Percentiles rank a stretch among this genome's conserved stretches.
Evolutionary conservation across 495 filamentous ascomycete species (phyloP).

Genomic region (Xylaria cubensis): DNA sequence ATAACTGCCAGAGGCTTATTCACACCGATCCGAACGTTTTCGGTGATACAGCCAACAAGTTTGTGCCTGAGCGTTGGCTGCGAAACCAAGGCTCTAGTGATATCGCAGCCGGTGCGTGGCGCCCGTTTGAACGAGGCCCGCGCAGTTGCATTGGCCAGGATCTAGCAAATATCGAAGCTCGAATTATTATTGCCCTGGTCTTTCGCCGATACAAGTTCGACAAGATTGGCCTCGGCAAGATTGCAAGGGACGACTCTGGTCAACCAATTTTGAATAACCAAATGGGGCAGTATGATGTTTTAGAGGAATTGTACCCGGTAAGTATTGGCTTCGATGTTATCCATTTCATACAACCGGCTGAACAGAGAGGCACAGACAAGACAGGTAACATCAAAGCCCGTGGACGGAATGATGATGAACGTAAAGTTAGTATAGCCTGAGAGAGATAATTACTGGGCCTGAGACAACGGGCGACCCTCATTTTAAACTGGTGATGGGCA

Average conservation of each 20-base stretch:
- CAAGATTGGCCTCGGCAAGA: slow-evolving; percentile 53
- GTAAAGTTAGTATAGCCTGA: slow-evolving; percentile 24
- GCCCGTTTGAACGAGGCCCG: slow-evolving; percentile 47
- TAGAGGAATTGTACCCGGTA: slow-evolving; percentile 52
- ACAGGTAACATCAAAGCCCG: slow-evolving; percentile 43
- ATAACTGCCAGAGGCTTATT: slow-evolving; percentile 39
- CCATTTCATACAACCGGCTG: slow-evolving; percentile 21
- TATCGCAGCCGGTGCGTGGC: slow-evolving; percentile 49
- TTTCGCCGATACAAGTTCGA: slow-evolving; percentile 50
- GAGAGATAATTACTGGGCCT: neutral
- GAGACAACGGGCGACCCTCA: neutral
- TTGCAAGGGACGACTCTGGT: slow-evolving; percentile 43
- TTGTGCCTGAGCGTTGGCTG: slow-evolving; percentile 67
- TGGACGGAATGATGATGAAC: slow-evolving; percentile 44
- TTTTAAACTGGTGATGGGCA: neutral
- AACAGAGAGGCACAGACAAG: slow-evolving; percentile 28
- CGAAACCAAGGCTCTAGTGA: slow-evolving; percentile 32
- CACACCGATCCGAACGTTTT: slow-evolving; percentile 66
- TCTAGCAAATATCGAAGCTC: slow-evolving; percentile 52
- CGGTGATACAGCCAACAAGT: slow-evolving; percentile 61
- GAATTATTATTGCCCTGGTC: slow-evolving; percentile 45
- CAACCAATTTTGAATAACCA: slow-evolving; percentile 23
- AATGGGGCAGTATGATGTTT: slow-evolving; percentile 40
- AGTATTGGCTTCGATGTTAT: slow-evolving; percentile 26
- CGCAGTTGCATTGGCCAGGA: slow-evolving; percentile 62